Percentiles rank a stretch among this genome's conserved stretches.
phyloP scores from a whole-genome alignment of 148 eudicot species.

The Polygonum maritimum region DNA sequence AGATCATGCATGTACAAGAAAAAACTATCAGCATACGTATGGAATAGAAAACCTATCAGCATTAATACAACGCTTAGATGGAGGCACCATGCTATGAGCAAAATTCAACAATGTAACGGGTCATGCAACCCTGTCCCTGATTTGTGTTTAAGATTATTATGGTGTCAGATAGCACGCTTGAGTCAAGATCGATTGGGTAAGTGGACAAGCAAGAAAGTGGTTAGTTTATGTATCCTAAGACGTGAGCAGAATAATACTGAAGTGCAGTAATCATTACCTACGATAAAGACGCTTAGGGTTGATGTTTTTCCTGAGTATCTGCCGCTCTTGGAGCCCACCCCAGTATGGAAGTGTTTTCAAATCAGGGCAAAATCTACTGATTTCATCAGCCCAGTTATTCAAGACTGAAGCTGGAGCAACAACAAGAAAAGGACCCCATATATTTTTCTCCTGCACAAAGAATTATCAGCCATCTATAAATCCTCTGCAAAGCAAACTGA shows the following conservation, averaged over 20 bases:
- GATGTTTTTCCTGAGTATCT: slow-evolving; percentile 78
- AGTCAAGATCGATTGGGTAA: background rate
- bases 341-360: slow-evolving; percentile 92
- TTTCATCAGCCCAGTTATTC: slow-evolving; percentile 99
- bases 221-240: background rate
- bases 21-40: background rate
- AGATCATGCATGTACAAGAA: too few species aligned
- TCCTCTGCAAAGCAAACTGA: background rate
- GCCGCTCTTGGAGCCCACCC: slow-evolving; percentile 94
- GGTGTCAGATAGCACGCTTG: background rate
- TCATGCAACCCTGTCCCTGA: background rate
- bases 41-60: background rate
- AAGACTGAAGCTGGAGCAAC: slow-evolving; percentile 99
- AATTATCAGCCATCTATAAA: slow-evolving; percentile 12
- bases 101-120: background rate
- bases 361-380: slow-evolving; percentile 94
- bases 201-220: background rate
- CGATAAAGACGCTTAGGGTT: slow-evolving; percentile 97
- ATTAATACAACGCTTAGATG: background rate
- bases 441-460: slow-evolving; percentile 74
- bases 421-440: slow-evolving; percentile 98
- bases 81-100: background rate
- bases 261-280: slow-evolving; percentile 37
- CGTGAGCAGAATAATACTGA: background rate
- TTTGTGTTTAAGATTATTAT: background rate